A percentile compares a stretch with the other conserved stretches of the same genome.
Conservation (phyloP, 306 rosid species). For the Hippophae gyantsensis region DNA sequence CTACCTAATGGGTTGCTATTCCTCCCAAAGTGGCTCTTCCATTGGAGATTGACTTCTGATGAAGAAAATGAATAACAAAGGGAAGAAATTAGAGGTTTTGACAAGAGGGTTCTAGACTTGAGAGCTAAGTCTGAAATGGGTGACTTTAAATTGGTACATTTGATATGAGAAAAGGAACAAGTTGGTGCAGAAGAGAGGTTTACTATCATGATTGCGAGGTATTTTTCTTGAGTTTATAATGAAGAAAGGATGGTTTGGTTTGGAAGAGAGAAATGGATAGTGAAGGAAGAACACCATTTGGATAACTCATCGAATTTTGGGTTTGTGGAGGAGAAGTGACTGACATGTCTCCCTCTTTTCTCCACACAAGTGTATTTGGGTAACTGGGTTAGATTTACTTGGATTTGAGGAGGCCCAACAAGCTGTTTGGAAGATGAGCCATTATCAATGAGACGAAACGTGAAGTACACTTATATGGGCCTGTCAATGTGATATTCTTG, state of each 20-base stretch:
- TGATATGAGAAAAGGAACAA: slow-evolving; percentile 39
- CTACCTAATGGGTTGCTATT: slow-evolving; percentile 30
- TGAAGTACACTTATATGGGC: too few relatives aligned
- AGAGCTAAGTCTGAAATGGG: slow-evolving; percentile 36
- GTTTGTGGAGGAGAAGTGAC: slow-evolving; percentile 69
- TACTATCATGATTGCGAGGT: slow-evolving; percentile 50
- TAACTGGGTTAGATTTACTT: background rate
- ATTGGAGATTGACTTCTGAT: slow-evolving; percentile 21
- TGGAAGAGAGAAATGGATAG: slow-evolving; percentile 22
- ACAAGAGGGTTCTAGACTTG: slow-evolving; percentile 46
- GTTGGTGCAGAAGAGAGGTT: slow-evolving; percentile 55
- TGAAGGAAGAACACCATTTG: slow-evolving; percentile 20
- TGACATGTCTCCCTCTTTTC: slow-evolving; percentile 25
- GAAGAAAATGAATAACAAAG: slow-evolving; percentile 30
- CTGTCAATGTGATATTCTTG: too few relatives aligned
- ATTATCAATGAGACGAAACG: too few relatives aligned
- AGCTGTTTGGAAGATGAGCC: too few relatives aligned
- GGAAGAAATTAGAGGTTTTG: slow-evolving; percentile 34
- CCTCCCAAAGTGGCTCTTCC: slow-evolving; percentile 32
- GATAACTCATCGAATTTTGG: slow-evolving; percentile 48
- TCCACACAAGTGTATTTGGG: slow-evolving; percentile 17
- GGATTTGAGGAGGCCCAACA: too few relatives aligned
- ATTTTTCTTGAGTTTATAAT: slow-evolving; percentile 7
- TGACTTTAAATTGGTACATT: slow-evolving; percentile 34
- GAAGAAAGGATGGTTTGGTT: slow-evolving; percentile 22